A percentile compares a stretch with the other conserved stretches of the same genome.
These are phyloP conservation scores for Mycena olivaceomarginata DNA, from an alignment of 768 basidiomycete species.

Conservation along the genomic window DNA sequence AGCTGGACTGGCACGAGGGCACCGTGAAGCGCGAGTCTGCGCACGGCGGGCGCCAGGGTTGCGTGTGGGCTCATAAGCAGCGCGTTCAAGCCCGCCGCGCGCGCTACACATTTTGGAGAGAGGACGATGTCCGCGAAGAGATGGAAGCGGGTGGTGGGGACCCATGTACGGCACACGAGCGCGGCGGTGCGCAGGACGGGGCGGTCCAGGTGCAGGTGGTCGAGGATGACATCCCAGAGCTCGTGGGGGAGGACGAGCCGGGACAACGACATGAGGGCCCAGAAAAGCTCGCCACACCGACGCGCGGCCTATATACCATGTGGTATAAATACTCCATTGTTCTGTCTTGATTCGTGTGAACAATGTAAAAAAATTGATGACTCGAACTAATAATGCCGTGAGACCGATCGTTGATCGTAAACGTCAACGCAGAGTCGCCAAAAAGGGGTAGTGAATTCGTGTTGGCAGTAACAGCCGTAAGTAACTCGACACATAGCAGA, in stretches of 20 bases:
- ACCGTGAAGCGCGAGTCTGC: conserved; percentile 9
- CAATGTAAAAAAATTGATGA: conserved; percentile 14
- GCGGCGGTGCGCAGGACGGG: conserved; percentile 47
- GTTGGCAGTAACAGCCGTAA: neutral
- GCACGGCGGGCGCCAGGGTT: conserved; percentile 31
- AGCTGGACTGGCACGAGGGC: conserved; percentile 24
- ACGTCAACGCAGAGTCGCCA: neutral
- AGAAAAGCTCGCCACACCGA: neutral
- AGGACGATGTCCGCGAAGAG: conserved; percentile 46
- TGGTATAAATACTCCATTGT: conserved; percentile 20
- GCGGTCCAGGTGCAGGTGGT: conserved; percentile 54
- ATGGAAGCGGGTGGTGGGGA: conserved; percentile 53
- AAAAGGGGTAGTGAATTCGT: neutral
- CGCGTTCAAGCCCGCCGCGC: conserved; percentile 23
- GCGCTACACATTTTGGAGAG: conserved; percentile 11
- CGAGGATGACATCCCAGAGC: conserved; percentile 55
- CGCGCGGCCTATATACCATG: conserved; percentile 18
- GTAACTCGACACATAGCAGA: no score
- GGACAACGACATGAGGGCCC: conserved; percentile 18
- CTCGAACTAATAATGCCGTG: conserved; percentile 27
- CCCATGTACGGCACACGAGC: conserved; percentile 51
- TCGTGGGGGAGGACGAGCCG: conserved; percentile 49
- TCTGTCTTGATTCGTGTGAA: conserved; percentile 30
- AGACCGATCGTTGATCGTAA: conserved; percentile 5
- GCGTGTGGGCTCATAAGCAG: conserved; percentile 32